Evolutionary conservation across 1,139 yeast species (phyloP), one percentile per base, ranked within the genome.

Genomic region (Maudiozyma humilis): DNA sequence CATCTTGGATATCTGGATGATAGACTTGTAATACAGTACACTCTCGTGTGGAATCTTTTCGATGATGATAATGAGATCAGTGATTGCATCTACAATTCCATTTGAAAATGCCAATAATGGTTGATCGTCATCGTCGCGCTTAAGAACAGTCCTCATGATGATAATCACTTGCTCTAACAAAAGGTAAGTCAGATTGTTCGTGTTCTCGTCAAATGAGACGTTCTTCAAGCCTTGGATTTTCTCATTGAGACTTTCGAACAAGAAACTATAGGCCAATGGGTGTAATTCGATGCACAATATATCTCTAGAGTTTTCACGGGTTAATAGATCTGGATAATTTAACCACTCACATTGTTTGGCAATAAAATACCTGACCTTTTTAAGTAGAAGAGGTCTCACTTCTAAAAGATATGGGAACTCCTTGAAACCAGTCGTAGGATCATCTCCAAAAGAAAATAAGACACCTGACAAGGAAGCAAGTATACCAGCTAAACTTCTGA

Each of bases 401-500:
- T 58, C 63, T 2, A 51, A 47, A 15, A 55, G 43, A 36, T 49
- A 51, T 13, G 64, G 65, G 23, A 46, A 48, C n/a, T 46, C 56
- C 38, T 64, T 66, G 23, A 47, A 48, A n/a, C 44, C 57, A 38
- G 62, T 66, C 2, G 42, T 53, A 33, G 64, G 65, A 33, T 59
- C 54, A 5, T 49, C 51, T 2, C 68, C 64, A n/a, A 67, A 62
- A 3, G 58, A 52, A 19, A 74, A 60, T 47, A 79, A 73, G 33
- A 78, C 69, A 8, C 85, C 85, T 12, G 80, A 70, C 1, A 76
- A 69, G 3, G 81, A 72, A 0, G 80, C 82, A 40, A 79, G 60
- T 46, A 78, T 75, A 0, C 84, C 83, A 0, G 83, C 77, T 51
- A 69, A 75, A 56, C 77, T 80, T 48, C 82, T 69, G 54, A 77